Evolutionary conservation across 805 yeast species (phyloP).

Genomic region (Danielia oregonensis): DNA sequence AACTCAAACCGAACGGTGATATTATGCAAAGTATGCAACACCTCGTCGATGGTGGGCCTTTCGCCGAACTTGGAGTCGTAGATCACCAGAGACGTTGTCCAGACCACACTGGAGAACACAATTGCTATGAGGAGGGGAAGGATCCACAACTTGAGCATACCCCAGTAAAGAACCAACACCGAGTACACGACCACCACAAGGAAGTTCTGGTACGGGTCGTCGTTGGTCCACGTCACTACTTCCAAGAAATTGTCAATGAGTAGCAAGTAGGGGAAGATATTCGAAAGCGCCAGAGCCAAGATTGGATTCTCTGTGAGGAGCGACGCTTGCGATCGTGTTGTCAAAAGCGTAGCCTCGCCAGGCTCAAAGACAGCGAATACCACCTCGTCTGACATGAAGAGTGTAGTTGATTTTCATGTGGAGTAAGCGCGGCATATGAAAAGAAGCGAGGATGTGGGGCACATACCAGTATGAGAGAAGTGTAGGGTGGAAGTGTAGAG

Average conservation of each 20-base stretch:
- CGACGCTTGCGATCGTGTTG: slow-evolving; percentile 24
- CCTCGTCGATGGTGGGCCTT: slow-evolving; percentile 52
- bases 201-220: slow-evolving; percentile 45
- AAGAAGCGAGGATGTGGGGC: slow-evolving; percentile 1
- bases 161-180: slow-evolving; percentile 41
- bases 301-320: slow-evolving; percentile 43
- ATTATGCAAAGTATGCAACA: slow-evolving; percentile 45
- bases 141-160: slow-evolving; percentile 25
- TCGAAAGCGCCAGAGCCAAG: slow-evolving; percentile 43
- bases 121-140: slow-evolving; percentile 39
- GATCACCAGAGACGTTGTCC: slow-evolving; percentile 42
- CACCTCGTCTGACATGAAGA: slow-evolving; percentile 12
- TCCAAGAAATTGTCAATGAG: slow-evolving; percentile 43
- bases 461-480: not conserved
- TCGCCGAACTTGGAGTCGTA: slow-evolving; percentile 42
- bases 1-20: slow-evolving; percentile 41
- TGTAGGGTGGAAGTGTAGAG: slow-evolving; percentile 15
- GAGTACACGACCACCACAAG: slow-evolving; percentile 37
- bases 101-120: slow-evolving; percentile 37
- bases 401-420: too few relatives aligned
- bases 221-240: slow-evolving; percentile 54
- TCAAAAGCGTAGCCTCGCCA: slow-evolving; percentile 30
- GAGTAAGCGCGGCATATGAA: too few relatives aligned
- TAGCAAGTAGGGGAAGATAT: slow-evolving; percentile 45
- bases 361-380: slow-evolving; percentile 34